phyloP scores from a whole-genome alignment of 176 grass and related monocot species.

The Musa schizocarpa region DNA sequence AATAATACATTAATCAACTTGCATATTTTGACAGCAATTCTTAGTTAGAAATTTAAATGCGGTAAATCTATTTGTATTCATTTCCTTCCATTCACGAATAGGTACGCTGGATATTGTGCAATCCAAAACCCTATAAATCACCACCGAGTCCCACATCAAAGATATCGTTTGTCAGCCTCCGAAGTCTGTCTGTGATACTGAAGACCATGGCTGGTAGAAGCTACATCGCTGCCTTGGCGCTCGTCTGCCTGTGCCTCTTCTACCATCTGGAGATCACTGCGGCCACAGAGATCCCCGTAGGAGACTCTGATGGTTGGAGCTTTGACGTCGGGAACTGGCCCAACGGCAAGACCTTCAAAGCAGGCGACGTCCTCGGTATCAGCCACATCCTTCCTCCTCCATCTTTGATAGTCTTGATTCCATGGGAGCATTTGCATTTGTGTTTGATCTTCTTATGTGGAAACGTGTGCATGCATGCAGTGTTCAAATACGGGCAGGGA shows the following conservation, averaged over 20 bases:
- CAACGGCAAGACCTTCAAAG: constrained; percentile 40
- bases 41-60: too few relatives aligned
- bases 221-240: too few relatives aligned
- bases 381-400: background rate
- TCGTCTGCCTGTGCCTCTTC: constrained; percentile 26
- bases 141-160: too few relatives aligned
- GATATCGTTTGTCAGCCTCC: too few relatives aligned
- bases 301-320: constrained; percentile 37
- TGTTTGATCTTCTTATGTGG: background rate
- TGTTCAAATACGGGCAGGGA: constrained; percentile 44
- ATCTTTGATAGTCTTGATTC: background rate
- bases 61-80: too few relatives aligned
- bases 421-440: background rate
- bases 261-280: constrained; percentile 20
- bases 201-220: too few relatives aligned
- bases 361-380: constrained; percentile 55
- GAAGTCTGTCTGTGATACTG: too few relatives aligned
- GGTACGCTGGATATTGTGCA: too few relatives aligned
- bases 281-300: constrained; percentile 42
- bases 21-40: too few relatives aligned
- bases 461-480: constrained; percentile 7
- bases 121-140: too few relatives aligned
- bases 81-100: too few relatives aligned
- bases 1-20: too few relatives aligned
- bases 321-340: constrained; percentile 41